A percentile compares a stretch with the other conserved stretches of the same genome.
Conservation (phyloP, 352 stramenopile species). For the Pythium plurisporium region DNA sequence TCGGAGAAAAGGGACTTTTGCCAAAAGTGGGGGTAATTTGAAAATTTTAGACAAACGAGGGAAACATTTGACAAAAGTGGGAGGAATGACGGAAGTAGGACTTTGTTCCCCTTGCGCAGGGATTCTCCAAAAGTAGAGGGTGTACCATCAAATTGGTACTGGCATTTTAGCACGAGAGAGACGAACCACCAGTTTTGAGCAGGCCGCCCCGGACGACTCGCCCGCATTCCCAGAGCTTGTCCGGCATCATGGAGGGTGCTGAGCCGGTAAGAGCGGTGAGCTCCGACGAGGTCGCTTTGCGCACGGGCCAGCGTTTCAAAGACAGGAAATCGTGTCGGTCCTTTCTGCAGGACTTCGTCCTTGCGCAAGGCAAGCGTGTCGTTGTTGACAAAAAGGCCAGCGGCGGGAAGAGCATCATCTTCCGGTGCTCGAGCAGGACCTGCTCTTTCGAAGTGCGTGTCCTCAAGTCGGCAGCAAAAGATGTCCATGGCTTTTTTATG, state of each 20-base stretch:
- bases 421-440: neutral
- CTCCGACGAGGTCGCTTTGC: neutral
- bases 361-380: neutral
- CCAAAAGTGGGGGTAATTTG: neutral
- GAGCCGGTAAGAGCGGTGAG: neutral
- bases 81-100: neutral
- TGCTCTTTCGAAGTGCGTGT: constrained; percentile 4
- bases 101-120: neutral
- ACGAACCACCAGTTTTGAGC: neutral
- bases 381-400: constrained; percentile 2
- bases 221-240: neutral
- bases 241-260: neutral
- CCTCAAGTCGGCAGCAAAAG: neutral
- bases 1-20: neutral
- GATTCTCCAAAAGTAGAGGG: constrained; percentile 1
- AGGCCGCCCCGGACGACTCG: neutral
- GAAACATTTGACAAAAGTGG: neutral
- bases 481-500: neutral
- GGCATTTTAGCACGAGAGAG: neutral
- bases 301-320: neutral
- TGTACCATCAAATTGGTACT: neutral
- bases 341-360: constrained; percentile 3
- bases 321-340: neutral
- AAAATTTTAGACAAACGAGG: neutral
- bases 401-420: neutral